Conservation (phyloP, 1,284 basidiomycete species). For the Melanopsichium pennsylvanicum region DNA sequence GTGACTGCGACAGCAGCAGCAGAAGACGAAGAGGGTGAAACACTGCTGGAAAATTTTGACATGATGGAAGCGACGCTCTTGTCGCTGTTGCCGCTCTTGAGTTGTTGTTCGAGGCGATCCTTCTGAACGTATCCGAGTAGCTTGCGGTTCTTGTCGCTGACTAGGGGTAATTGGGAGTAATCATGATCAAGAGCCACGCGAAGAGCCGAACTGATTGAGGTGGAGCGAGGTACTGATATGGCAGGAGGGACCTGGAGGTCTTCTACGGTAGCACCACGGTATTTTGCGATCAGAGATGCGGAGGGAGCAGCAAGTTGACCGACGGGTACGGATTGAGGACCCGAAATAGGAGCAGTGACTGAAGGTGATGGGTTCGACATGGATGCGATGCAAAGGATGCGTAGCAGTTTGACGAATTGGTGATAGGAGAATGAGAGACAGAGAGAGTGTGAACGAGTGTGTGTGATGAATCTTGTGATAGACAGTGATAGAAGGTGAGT, state of each 20-base stretch:
- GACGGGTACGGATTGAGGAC: slow-evolving; percentile 46
- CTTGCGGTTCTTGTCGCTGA: slow-evolving; percentile 50
- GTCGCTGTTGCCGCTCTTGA: slow-evolving; percentile 37
- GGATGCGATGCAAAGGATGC: too few species aligned
- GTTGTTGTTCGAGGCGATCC: slow-evolving; percentile 42
- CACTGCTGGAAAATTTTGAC: slow-evolving; percentile 49
- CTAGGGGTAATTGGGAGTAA: slow-evolving; percentile 58
- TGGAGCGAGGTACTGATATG: slow-evolving; percentile 51
- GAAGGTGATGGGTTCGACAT: slow-evolving; percentile 35
- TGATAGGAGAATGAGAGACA: too few species aligned
- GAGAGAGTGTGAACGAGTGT: too few species aligned
- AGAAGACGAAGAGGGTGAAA: slow-evolving; percentile 12
- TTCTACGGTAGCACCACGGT: slow-evolving; percentile 58
- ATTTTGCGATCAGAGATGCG: slow-evolving; percentile 44
- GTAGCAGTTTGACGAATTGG: too few species aligned
- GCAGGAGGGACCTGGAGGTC: slow-evolving; percentile 60
- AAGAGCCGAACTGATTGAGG: slow-evolving; percentile 41
- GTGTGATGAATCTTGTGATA: too few species aligned
- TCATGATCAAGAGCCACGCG: slow-evolving; percentile 59
- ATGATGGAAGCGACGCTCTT: slow-evolving; percentile 46
- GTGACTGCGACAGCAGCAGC: slow-evolving; percentile 22
- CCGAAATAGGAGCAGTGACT: slow-evolving; percentile 52
- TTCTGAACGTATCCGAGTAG: slow-evolving; percentile 60
- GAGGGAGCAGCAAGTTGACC: slow-evolving; percentile 46
- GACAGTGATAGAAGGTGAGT: too few species aligned